Evolutionary conservation across 2,329 filamentous ascomycete genomes (phyloP).

Genomic region (Pseudogymnoascus sp.): DNA sequence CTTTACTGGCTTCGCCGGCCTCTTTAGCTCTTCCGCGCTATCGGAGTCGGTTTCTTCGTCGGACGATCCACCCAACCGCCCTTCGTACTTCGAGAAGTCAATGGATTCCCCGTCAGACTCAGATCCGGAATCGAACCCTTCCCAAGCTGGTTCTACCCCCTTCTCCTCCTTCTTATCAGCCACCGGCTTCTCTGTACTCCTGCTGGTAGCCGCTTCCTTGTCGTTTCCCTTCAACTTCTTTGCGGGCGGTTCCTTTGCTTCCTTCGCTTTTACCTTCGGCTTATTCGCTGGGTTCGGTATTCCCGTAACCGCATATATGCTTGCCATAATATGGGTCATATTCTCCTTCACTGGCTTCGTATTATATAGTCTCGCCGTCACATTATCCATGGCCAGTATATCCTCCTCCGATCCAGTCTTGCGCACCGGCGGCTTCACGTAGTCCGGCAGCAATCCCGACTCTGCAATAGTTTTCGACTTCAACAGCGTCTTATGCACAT

Average conservation of each 20-base stretch:
- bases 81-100: conserved; percentile 23
- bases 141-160: conserved; percentile 15
- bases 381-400: conserved; percentile 37
- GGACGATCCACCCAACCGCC: conserved; percentile 24
- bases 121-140: conserved; percentile 16
- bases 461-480: conserved; percentile 42
- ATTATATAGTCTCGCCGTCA: conserved; percentile 46
- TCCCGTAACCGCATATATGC: conserved; percentile 24
- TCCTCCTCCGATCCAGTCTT: conserved; percentile 22
- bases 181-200: neutral
- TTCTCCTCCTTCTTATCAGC: conserved; percentile 16
- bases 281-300: conserved; percentile 21
- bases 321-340: conserved; percentile 31
- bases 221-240: conserved; percentile 4
- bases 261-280: neutral
- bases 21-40: conserved; percentile 19
- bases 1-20: conserved; percentile 11
- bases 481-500: conserved; percentile 41
- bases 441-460: conserved; percentile 35
- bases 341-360: conserved; percentile 43
- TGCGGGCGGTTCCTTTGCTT: neutral
- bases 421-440: conserved; percentile 27
- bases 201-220: neutral
- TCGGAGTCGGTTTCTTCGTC: conserved; percentile 23
- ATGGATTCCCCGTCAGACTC: conserved; percentile 15